phyloP scores from a whole-genome alignment of 2,329 filamentous ascomycete genomes.

The Colletotrichum sp. region DNA sequence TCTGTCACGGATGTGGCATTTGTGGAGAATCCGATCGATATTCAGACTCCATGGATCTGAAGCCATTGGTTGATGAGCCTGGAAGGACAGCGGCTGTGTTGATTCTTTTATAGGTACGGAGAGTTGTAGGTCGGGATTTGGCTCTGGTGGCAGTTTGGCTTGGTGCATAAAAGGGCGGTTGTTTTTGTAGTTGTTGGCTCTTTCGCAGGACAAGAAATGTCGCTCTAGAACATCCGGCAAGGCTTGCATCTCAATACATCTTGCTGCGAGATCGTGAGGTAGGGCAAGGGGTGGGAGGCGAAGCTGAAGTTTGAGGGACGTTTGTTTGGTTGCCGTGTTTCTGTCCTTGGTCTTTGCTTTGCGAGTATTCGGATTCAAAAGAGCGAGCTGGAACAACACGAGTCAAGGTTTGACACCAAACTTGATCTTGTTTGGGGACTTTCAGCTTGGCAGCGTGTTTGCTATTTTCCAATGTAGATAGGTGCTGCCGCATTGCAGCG shows the following conservation, averaged over 20 bases:
- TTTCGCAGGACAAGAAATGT: neutral
- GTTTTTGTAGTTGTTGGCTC: rapidly evolving
- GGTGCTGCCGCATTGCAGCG: too few species aligned
- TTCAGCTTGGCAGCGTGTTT: neutral
- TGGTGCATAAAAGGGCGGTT: neutral
- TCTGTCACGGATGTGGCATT: neutral
- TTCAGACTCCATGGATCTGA: too few species aligned
- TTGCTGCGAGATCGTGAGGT: neutral
- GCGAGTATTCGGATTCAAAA: neutral
- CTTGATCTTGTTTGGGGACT: neutral
- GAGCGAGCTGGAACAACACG: neutral
- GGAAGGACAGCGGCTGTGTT: too few species aligned
- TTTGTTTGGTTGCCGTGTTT: neutral
- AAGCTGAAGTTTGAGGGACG: rapidly evolving
- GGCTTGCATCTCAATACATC: neutral
- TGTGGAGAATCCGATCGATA: neutral
- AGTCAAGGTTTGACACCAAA: neutral
- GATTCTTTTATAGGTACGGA: too few species aligned
- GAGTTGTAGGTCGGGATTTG: too few species aligned
- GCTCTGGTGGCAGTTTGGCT: rapidly evolving
- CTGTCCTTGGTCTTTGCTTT: neutral
- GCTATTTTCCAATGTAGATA: neutral
- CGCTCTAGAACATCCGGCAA: neutral
- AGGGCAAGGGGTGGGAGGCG: too few species aligned
- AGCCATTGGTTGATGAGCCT: too few species aligned